phyloP scores from a whole-genome alignment of 2,329 filamentous ascomycete genomes.

The Ophiostoma sp. region DNA sequence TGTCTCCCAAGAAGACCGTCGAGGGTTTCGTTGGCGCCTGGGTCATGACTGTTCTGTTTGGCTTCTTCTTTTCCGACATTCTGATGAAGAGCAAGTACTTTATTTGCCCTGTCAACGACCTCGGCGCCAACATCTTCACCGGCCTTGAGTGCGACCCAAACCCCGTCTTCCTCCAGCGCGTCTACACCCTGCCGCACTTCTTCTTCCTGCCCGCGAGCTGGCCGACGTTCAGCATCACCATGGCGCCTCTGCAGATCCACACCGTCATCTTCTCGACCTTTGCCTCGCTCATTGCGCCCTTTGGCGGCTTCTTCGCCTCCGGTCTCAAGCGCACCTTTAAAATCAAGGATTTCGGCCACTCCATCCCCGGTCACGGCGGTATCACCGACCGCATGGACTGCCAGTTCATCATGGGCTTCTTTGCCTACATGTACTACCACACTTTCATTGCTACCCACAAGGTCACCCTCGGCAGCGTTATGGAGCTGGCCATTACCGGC shows the following conservation, averaged over 20 bases:
- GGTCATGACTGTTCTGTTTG: constrained; percentile 90
- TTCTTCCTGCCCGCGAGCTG: constrained; percentile 64
- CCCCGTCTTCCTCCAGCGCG: constrained; percentile 80
- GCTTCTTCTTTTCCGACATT: constrained; percentile 76
- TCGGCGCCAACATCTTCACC: constrained; percentile 89
- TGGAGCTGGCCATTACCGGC: constrained; percentile 91
- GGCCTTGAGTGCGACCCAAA: constrained; percentile 88
- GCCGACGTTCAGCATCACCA: constrained; percentile 64
- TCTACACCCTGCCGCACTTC: constrained; percentile 71
- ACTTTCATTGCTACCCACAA: constrained; percentile 92
- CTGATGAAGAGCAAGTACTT: constrained; percentile 94
- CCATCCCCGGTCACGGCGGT: constrained; percentile 93
- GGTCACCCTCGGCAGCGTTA: constrained; percentile 78
- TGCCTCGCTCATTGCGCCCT: constrained; percentile 93
- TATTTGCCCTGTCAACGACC: constrained; percentile 94
- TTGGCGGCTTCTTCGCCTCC: constrained; percentile 97
- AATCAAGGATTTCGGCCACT: constrained; percentile 99
- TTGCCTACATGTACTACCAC: constrained; percentile 97
- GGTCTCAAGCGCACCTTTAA: constrained; percentile 98
- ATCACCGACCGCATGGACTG: constrained; percentile 99
- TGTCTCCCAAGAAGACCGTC: constrained; percentile 98
- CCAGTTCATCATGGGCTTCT: constrained; percentile 99
- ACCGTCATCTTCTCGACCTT: constrained; percentile 88
- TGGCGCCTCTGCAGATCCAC: constrained; percentile 91
- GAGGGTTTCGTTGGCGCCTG: constrained; percentile 96